These are phyloP conservation scores for Colletotrichum chlorophyti DNA, from an alignment of 2,329 filamentous ascomycete genomes.

Conservation along the genomic window DNA sequence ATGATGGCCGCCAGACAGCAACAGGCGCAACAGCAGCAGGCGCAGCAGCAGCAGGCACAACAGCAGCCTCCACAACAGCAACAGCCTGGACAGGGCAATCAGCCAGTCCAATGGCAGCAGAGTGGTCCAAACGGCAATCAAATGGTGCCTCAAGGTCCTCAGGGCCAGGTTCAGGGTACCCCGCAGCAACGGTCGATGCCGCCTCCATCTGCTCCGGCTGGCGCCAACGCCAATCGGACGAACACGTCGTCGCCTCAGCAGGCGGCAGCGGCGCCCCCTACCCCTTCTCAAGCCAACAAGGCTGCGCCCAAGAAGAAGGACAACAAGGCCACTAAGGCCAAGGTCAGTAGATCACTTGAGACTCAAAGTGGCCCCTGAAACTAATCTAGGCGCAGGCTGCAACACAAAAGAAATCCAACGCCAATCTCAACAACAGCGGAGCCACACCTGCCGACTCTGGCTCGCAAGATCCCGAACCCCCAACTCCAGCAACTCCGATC, in stretches of 20 bases:
- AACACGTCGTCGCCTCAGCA: constrained; percentile 68
- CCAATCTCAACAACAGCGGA: constrained; percentile 57
- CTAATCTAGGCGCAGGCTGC: constrained; percentile 47
- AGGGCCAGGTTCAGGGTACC: constrained; percentile 67
- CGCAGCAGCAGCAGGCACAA: constrained; percentile 64
- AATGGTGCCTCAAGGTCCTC: constrained; percentile 53
- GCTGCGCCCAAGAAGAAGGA: constrained; percentile 81
- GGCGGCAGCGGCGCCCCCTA: constrained; percentile 73
- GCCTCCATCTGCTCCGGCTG: constrained; percentile 66
- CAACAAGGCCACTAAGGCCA: constrained; percentile 67
- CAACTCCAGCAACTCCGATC: constrained; percentile 69
- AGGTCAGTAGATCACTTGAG: constrained; percentile 59
- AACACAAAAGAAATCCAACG: constrained; percentile 69
- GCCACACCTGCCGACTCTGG: constrained; percentile 65
- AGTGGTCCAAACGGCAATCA: constrained; percentile 47
- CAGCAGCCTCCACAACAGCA: constrained; percentile 46
- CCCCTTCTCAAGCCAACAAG: constrained; percentile 77
- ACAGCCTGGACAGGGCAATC: constrained; percentile 43
- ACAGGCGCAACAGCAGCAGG: constrained; percentile 37
- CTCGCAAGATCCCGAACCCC: constrained; percentile 61
- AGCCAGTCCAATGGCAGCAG: constrained; percentile 57
- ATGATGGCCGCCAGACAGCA: constrained; percentile 58
- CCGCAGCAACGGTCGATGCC: constrained; percentile 77
- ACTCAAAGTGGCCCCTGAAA: no score
- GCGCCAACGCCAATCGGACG: constrained; percentile 58